Conservation (phyloP, 2,329 filamentous ascomycete genomes). For the Cladosporium phlei region DNA sequence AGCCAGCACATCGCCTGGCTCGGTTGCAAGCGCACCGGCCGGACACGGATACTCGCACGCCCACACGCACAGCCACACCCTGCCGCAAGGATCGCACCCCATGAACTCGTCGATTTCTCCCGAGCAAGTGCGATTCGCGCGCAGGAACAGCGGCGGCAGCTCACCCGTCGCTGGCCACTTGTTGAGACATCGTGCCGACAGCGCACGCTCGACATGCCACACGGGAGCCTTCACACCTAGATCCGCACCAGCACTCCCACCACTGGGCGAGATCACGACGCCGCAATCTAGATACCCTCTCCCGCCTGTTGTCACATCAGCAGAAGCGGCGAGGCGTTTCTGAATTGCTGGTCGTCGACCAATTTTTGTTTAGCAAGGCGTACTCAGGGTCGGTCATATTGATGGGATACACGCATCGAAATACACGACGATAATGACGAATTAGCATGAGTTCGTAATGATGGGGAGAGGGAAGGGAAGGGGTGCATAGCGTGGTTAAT, state of each 20-base stretch:
- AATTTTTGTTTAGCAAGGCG: neutral
- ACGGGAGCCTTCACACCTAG: conserved; percentile 15
- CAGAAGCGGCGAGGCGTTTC: conserved; percentile 17
- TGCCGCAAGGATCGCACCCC: conserved; percentile 29
- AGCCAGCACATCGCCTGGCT: conserved; percentile 27
- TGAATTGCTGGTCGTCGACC: neutral
- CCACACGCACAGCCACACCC: conserved; percentile 31
- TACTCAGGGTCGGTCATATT: neutral
- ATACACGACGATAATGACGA: neutral
- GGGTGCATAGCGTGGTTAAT: conserved; percentile 5
- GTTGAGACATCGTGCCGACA: conserved; percentile 29
- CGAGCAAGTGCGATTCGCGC: conserved; percentile 23
- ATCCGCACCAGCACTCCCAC: conserved; percentile 21
- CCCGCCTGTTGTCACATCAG: conserved; percentile 28
- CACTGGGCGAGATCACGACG: conserved; percentile 25
- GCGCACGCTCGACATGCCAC: conserved; percentile 27
- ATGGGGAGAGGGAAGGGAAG: neutral
- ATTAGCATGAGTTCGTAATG: neutral
- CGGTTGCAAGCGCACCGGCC: conserved; percentile 6
- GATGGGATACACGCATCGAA: neutral
- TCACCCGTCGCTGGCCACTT: conserved; percentile 19
- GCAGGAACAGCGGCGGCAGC: conserved; percentile 23
- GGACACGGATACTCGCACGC: conserved; percentile 16
- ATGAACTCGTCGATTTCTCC: conserved; percentile 23
- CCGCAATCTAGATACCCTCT: conserved; percentile 24